Evolutionary conservation across 352 stramenopile species (phyloP).

Genomic region (Pythium volutum): DNA sequence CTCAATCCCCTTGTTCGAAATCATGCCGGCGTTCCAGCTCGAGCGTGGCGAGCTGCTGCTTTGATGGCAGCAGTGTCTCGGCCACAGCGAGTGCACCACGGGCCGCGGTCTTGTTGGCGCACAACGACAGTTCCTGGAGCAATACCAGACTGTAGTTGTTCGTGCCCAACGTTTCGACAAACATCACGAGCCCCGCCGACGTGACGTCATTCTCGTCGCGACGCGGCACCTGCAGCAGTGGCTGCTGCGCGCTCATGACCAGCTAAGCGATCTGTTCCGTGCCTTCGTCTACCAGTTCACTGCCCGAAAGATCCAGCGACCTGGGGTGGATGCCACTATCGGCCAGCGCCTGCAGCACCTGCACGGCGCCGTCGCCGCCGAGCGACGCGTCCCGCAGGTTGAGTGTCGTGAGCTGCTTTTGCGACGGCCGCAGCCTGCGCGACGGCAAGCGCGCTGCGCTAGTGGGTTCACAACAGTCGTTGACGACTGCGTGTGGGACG

Average conservation of each 20-base stretch:
- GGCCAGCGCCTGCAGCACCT: conserved; percentile 66
- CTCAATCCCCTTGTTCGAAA: conserved; percentile 59
- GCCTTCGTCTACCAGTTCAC: conserved; percentile 77
- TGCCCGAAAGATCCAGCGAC: conserved; percentile 88
- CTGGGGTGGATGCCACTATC: conserved; percentile 57
- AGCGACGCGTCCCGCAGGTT: conserved; percentile 90
- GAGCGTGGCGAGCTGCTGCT: conserved; percentile 37
- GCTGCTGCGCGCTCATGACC: conserved; percentile 39
- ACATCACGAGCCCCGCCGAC: conserved; percentile 44
- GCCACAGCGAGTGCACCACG: conserved; percentile 57
- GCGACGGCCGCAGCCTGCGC: conserved; percentile 61
- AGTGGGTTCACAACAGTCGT: too few relatives aligned
- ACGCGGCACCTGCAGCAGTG: conserved; percentile 51
- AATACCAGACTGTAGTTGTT: conserved; percentile 29
- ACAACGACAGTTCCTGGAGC: conserved; percentile 57
- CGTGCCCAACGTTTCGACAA: conserved; percentile 29
- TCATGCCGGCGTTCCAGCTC: conserved; percentile 75
- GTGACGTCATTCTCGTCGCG: conserved; percentile 85
- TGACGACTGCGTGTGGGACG: too few relatives aligned
- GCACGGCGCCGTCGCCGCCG: conserved; percentile 65
- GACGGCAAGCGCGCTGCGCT: conserved; percentile 65
- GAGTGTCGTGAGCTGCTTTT: conserved; percentile 68
- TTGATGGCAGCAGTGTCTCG: conserved; percentile 40
- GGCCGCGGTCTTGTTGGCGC: conserved; percentile 75
- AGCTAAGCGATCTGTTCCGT: conserved; percentile 58